A percentile compares a stretch with the other conserved stretches of the same genome.
Conservation (phyloP, 495 filamentous ascomycete genomes). For the Annulohypoxylon maeteangense region DNA sequence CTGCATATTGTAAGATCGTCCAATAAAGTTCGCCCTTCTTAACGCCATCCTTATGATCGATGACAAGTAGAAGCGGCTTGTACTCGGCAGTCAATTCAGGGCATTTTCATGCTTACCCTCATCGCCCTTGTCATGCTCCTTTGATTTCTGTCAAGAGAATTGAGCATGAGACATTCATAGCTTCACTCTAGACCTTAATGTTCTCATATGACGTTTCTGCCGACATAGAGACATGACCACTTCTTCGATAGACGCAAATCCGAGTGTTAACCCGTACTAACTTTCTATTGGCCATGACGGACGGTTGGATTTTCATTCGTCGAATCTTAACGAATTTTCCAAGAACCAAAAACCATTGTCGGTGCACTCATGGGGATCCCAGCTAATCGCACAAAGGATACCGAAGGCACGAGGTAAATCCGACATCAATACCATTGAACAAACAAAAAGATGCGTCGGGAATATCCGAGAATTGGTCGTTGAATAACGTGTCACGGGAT, state of each 20-base stretch:
- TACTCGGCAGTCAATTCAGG: not conserved
- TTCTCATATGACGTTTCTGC: not conserved
- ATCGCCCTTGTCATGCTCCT: not conserved
- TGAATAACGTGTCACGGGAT: not conserved
- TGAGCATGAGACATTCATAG: not conserved
- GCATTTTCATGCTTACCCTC: not conserved
- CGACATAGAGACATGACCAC: not conserved
- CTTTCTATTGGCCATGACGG: not conserved
- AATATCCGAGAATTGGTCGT: not conserved
- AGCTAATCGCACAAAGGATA: not conserved
- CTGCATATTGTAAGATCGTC: constrained; percentile 2
- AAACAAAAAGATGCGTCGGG: not conserved
- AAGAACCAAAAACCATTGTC: not conserved
- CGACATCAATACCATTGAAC: not conserved
- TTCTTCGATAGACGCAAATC: not conserved
- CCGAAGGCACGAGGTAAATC: not conserved
- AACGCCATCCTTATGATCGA: not conserved
- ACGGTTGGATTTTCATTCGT: not conserved
- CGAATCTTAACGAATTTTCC: not conserved
- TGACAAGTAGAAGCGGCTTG: not conserved
- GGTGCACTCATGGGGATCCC: not conserved
- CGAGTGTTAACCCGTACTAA: not conserved
- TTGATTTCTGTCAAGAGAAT: not conserved
- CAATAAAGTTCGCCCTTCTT: not conserved
- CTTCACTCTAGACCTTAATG: not conserved